Percentiles rank a stretch among this genome's conserved stretches.
These are phyloP conservation scores for Colletotrichum sp. DNA, from an alignment of 2,329 filamentous ascomycete genomes.

Conservation along the genomic window DNA sequence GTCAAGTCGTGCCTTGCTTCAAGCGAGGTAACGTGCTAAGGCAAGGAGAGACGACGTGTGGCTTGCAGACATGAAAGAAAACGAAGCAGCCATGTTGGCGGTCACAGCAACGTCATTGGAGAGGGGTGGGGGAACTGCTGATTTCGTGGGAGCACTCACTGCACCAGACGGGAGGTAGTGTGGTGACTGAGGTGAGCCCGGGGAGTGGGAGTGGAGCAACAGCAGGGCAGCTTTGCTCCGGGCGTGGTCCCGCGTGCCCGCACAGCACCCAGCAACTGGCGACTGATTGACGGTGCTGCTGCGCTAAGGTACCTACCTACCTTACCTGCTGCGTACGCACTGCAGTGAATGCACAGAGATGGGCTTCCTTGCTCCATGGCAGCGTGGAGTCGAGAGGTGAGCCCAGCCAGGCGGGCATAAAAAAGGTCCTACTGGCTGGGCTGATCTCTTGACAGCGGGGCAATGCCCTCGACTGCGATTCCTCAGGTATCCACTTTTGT, in stretches of 20 bases:
- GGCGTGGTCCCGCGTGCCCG: not conserved
- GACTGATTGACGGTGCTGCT: not conserved
- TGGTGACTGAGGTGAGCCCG: not conserved
- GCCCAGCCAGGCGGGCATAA: not conserved
- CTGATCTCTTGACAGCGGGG: not conserved
- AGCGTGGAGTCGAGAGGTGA: not conserved
- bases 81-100: constrained; percentile 1
- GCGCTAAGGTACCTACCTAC: not conserved
- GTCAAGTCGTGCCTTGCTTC: not conserved
- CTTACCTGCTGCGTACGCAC: not conserved
- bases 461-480: not conserved
- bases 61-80: not conserved
- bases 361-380: not conserved
- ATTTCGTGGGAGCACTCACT: not conserved
- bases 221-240: not conserved
- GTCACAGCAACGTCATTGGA: constrained; percentile 21
- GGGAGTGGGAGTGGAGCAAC: not conserved
- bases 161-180: not conserved
- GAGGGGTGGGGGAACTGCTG: not conserved
- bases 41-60: not conserved
- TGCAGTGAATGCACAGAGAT: not conserved
- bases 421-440: constrained; percentile 7
- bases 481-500: not conserved
- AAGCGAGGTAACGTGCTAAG: not conserved
- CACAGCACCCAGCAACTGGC: not conserved